phyloP scores from a whole-genome alignment of 805 yeast species.

The Debaryomyces castellii region DNA sequence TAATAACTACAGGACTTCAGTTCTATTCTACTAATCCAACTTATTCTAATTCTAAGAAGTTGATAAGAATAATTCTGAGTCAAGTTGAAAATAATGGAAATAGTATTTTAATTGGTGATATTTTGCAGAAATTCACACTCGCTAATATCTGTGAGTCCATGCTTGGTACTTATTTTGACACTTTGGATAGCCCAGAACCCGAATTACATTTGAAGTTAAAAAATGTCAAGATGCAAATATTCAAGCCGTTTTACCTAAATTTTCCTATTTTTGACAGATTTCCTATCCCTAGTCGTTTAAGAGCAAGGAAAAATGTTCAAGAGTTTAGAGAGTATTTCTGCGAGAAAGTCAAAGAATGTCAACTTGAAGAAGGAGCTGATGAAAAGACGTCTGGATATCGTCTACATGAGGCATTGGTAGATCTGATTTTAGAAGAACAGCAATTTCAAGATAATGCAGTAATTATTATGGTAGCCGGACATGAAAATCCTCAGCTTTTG shows the following conservation, averaged over 20 bases:
- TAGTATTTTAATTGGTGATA: conserved; percentile 30
- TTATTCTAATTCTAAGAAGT: conserved; percentile 32
- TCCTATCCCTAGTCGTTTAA: conserved; percentile 47
- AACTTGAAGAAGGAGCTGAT: conserved; percentile 15
- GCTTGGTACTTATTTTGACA: conserved; percentile 41
- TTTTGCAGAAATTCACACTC: conserved; percentile 47
- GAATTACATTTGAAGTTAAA: conserved; percentile 41
- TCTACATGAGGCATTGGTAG: conserved; percentile 38
- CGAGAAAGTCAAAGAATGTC: conserved; percentile 25
- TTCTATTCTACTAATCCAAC: conserved; percentile 45
- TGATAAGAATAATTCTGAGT: conserved; percentile 25
- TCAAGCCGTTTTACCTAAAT: conserved; percentile 52
- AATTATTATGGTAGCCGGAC: conserved; percentile 60
- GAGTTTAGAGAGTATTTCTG: conserved; percentile 39
- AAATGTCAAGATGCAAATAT: conserved; percentile 50
- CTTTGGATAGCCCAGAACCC: conserved; percentile 26
- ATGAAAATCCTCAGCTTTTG: conserved; percentile 59
- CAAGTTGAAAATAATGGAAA: conserved; percentile 8
- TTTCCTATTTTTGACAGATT: conserved; percentile 55
- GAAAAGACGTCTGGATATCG: conserved; percentile 40
- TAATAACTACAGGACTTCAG: conserved; percentile 48
- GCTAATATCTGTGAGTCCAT: conserved; percentile 52
- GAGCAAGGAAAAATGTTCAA: conserved; percentile 43
- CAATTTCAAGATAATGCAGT: conserved; percentile 56
- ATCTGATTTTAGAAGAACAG: conserved; percentile 37